phyloP scores from a whole-genome alignment of 495 filamentous ascomycete genomes.

The Entonaema liquescens region DNA sequence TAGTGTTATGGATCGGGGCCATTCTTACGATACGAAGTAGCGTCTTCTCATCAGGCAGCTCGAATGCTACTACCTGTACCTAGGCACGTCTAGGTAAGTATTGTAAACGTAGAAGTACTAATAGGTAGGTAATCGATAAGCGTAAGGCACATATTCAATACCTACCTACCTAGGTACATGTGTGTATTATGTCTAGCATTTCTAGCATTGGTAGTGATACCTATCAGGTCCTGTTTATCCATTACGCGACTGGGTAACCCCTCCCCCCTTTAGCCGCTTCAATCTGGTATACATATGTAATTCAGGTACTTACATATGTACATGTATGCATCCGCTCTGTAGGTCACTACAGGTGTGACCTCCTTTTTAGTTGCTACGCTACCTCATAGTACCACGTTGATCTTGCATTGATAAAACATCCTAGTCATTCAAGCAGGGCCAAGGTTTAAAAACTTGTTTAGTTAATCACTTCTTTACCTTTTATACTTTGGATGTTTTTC shows the following conservation, averaged over 20 bases:
- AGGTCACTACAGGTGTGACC: not conserved
- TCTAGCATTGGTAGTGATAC: too few relatives aligned
- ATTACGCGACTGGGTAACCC: too few relatives aligned
- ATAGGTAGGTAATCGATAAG: too few relatives aligned
- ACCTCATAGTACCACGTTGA: conserved; percentile 2
- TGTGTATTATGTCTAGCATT: too few relatives aligned
- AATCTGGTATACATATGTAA: not conserved
- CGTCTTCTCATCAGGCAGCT: not conserved
- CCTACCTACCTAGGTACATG: too few relatives aligned
- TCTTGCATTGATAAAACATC: conserved; percentile 42
- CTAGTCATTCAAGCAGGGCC: conserved; percentile 17
- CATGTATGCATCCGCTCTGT: not conserved
- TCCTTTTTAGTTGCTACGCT: conserved; percentile 26
- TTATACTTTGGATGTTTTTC: conserved; percentile 15
- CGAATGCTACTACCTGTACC: not conserved
- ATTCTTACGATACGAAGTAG: conserved; percentile 9
- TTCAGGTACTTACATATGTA: too few relatives aligned
- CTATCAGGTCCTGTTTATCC: too few relatives aligned
- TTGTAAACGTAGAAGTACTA: not conserved
- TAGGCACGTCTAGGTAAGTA: too few relatives aligned
- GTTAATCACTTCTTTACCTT: conserved; percentile 15
- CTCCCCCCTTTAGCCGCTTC: too few relatives aligned
- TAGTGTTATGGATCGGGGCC: conserved; percentile 14
- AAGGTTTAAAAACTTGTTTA: conserved; percentile 35
- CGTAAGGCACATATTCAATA: too few relatives aligned